Base-by-base conservation (phyloP, 768 basidiomycete genomes). In the Russula olivacea region DNA sequence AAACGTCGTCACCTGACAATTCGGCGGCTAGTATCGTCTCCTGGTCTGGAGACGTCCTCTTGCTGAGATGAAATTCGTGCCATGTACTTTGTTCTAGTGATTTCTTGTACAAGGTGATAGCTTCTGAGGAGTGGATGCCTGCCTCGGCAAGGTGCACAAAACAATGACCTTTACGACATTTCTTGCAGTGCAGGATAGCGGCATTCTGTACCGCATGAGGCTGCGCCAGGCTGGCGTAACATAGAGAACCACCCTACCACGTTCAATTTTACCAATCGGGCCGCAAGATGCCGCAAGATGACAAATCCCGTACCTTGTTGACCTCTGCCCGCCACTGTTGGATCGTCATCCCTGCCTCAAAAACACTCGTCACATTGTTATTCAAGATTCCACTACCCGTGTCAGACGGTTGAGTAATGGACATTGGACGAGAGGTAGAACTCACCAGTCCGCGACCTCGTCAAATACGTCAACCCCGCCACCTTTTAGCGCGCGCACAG, bases 101-200 rank as follows among this genome's bases (percentile, higher is more conserved):
- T 6, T 59, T 61, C 5, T 25, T 51, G 17, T 50, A 65, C n/a
- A 59, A 49, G 11, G 72, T 54, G 5, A 81, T 47, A 9, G 74
- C 75, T 59, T 76, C 71, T 43, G 78, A 70, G 48, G 78, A 73
- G 70, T 78, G 77, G 34, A 73, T 71, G 28, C 77, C 73, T 1
- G 52, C 19, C 15, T 72, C 68, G 1, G 80, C 69, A 10, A 77
- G 56, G 58, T 80, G 78, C 34, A 61, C 58, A 64, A 74, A 77
- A 55, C 80, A 81, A 55, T 55, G 71, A 1, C 71, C 65, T 7
- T 14, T 21, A 66, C 77, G 78, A 59, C 80, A 82, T 12, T 52
- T 14, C 32, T 66, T 70, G 71, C 80, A 81, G 21, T 65, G 65
- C 34, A 81, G 61, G 15, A 69, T 69, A 12, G 54, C 53, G 12